A percentile compares a stretch with the other conserved stretches of the same genome.
phyloP scores from a whole-genome alignment of 805 yeast species.

The Sugiyamaella lignohabitans region DNA sequence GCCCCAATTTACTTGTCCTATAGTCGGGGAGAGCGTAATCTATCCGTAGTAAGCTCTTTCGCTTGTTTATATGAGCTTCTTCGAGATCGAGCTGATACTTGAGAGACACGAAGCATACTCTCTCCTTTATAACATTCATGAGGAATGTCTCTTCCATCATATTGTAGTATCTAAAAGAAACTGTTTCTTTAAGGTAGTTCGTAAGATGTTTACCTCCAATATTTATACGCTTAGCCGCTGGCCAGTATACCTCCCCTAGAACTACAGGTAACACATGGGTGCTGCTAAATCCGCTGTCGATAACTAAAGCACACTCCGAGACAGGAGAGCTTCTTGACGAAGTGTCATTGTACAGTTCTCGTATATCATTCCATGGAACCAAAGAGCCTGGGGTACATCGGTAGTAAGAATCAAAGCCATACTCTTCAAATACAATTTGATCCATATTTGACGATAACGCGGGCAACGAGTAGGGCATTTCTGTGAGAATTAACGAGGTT shows the following conservation, averaged over 20 bases:
- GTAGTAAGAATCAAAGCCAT: slow-evolving; percentile 65
- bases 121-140: slow-evolving; percentile 80
- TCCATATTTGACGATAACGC: slow-evolving; percentile 78
- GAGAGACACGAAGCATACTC: slow-evolving; percentile 59
- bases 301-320: slow-evolving; percentile 63
- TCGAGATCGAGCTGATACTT: slow-evolving; percentile 49
- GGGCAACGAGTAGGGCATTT: slow-evolving; percentile 76
- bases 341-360: slow-evolving; percentile 24
- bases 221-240: slow-evolving; percentile 70
- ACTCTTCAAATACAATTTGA: slow-evolving; percentile 91
- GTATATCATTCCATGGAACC: slow-evolving; percentile 53
- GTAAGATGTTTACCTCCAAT: slow-evolving; percentile 83
- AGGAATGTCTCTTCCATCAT: slow-evolving; percentile 85
- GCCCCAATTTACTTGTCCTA: slow-evolving; percentile 73
- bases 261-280: slow-evolving; percentile 85
- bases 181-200: slow-evolving; percentile 74
- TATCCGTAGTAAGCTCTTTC: slow-evolving; percentile 36
- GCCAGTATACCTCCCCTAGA: slow-evolving; percentile 68
- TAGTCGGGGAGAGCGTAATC: slow-evolving; percentile 86
- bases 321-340: slow-evolving; percentile 16
- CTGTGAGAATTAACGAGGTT: slow-evolving; percentile 63
- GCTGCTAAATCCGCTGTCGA: slow-evolving; percentile 83
- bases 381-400: slow-evolving; percentile 46
- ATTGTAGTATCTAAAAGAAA: slow-evolving; percentile 87
- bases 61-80: slow-evolving; percentile 23